A percentile compares a stretch with the other conserved stretches of the same genome.
These are phyloP conservation scores for Nannochloropsis salina DNA, from an alignment of 108 stramenopile species.

Conservation along the genomic window DNA sequence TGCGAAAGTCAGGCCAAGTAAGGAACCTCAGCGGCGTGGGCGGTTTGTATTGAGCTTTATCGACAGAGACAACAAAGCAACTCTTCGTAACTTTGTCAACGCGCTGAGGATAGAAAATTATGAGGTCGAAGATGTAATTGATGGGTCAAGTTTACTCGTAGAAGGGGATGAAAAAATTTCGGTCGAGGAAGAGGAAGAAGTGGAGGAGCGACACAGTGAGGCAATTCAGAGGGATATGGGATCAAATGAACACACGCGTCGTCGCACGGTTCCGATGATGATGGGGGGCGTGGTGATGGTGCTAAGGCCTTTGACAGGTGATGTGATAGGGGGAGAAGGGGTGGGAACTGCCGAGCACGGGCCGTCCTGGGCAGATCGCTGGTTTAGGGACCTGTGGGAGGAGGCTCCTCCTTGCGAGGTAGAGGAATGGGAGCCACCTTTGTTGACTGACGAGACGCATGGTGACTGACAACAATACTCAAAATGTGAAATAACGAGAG, in stretches of 20 bases:
- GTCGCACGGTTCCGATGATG: not conserved
- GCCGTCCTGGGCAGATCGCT: not conserved
- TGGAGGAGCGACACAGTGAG: not conserved
- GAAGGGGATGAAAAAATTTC: not conserved
- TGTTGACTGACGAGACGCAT: not conserved
- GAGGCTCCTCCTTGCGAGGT: not conserved
- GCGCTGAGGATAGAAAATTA: not conserved
- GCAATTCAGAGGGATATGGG: too few species aligned
- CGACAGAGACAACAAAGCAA: conserved; percentile 3
- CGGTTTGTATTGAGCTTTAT: conserved; percentile 11
- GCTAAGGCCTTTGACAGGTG: not conserved
- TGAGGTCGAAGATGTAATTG: not conserved
- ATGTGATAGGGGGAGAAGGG: not conserved
- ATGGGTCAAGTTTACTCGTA: not conserved
- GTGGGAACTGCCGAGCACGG: too few species aligned
- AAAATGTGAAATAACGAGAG: too few species aligned
- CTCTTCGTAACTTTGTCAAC: not conserved
- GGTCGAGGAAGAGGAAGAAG: not conserved
- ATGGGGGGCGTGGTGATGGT: not conserved
- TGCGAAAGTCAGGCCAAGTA: too few species aligned
- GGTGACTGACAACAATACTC: not conserved
- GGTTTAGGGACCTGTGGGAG: not conserved
- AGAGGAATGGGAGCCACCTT: not conserved
- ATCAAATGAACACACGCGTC: not conserved
- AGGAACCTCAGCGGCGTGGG: not conserved